Evolutionary conservation across 805 yeast genomes (phyloP), one percentile per base, ranked within the genome.

Genomic region (Wilhelminamyces savonicus): DNA sequence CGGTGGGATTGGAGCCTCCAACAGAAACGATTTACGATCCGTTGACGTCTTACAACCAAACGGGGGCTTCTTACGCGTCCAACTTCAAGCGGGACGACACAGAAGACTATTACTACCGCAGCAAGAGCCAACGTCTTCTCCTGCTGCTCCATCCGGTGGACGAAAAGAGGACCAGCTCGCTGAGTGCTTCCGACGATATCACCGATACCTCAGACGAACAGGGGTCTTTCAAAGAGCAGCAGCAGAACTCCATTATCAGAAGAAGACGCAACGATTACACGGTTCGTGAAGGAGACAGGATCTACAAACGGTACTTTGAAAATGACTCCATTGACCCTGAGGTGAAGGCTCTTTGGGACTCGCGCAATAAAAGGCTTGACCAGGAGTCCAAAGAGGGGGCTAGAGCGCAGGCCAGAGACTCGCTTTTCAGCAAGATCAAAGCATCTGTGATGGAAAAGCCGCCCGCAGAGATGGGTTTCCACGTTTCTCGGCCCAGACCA

Each of bases 211-310:
- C n/a, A n/a, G n/a, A n/a, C n/a, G n/a, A n/a, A n/a, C n/a, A n/a
- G n/a, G n/a, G n/a, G n/a, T n/a, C n/a, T n/a, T n/a, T n/a, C n/a
- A n/a, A n/a, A n/a, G 8, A 17, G 6, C 19, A 17, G 8, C 19
- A 17, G 19, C 6, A 8, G 8, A 7, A 7, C 19, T 17, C 8
- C 6, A 17, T 6, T 17, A 21, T 30, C 23, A 26, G 45, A 24
- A 44, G 43, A 26, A 44, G 38, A 20, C 33, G 40, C 13, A 65
- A 53, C 8, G 78, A 78, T 46, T 76, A 76, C 48, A 69, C 78
- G 0, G 69, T 70, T 2, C 56, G 84, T 35, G 84, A 78, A 44
- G 78, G 74, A 1, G 84, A 78, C 46, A 40, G 62, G 19, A 73
- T 74, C 34, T 69, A 58, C 42, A 55, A 60, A 24, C 63, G 63